Base-by-base conservation (phyloP, 805 yeast genomes). In the Metschnikowia bowlesiae region DNA sequence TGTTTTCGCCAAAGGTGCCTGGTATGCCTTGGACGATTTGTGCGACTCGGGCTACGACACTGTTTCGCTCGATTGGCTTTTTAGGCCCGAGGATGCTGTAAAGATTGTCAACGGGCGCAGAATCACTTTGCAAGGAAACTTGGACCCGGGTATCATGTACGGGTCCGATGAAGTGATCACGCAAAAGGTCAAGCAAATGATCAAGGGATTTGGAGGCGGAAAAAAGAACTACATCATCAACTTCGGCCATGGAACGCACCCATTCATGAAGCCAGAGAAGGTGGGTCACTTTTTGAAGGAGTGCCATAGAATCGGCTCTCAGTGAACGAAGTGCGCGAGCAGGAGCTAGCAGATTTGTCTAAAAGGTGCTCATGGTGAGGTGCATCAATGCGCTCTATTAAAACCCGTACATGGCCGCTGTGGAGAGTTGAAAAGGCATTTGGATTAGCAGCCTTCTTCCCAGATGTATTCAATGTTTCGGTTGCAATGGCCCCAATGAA, bases 231-330 rank as follows among this genome's bases (percentile, higher is more conserved):
- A 94, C 71, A 92, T 94, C 58, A 85, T 92, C 60, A 94, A 94
- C 74, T 87, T 94, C 63, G 99, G 99, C 43, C 99, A 94, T 62
- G 99, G 99, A 14, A 94, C 99, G 22, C 97, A 90, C 66, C 99
- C 99, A 22, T 89, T 88, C 71, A 90, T 94, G 96, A 86, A 89
- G 56, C 96, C 98, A 9, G 96, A 87, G 56, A 86, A 86, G 67
- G 81, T 94, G 54, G 83, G 81, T 53, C 88, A 82, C 70, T 94
- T 94, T 72, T 74, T 94, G 63, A 73, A 89, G 68, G 97, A 89
- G 67, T 86, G 94, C 60, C 96, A 89, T 66, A 80, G 91, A 61
- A 67, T 87, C 48, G 96, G 96, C 8, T 71, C 80, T 8, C 66
- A 68, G 53, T 73, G 63, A 44, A 36, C 29, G 28, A 39, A n/a